phyloP scores from a whole-genome alignment of 2,329 filamentous ascomycete genomes.

The Alternaria longipes region DNA sequence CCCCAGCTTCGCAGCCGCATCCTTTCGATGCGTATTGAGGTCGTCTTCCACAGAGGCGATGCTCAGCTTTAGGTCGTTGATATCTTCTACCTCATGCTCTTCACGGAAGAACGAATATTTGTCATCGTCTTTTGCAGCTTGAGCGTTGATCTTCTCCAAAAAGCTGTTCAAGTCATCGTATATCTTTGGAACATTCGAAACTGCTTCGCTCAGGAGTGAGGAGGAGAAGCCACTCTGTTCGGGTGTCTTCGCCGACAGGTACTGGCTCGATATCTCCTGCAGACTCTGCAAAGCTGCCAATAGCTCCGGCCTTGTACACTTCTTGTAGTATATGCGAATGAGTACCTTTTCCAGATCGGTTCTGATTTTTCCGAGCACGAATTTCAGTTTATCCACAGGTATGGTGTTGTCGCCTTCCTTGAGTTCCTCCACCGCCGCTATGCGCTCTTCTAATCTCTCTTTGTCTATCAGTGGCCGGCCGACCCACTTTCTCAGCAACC shows the following conservation, averaged over 20 bases:
- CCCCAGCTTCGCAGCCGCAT: constrained; percentile 75
- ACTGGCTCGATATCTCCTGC: constrained; percentile 82
- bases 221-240: constrained; percentile 78
- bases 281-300: constrained; percentile 85
- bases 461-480: constrained; percentile 87
- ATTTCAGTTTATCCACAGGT: constrained; percentile 77
- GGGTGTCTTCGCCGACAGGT: constrained; percentile 70
- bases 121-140: constrained; percentile 85
- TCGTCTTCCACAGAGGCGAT: constrained; percentile 94
- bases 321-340: constrained; percentile 96
- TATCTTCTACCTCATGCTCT: constrained; percentile 85
- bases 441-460: constrained; percentile 76
- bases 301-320: constrained; percentile 89
- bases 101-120: constrained; percentile 95
- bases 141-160: constrained; percentile 84
- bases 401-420: constrained; percentile 71
- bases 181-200: constrained; percentile 80
- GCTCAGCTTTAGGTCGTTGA: constrained; percentile 87
- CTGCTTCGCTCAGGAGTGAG: constrained; percentile 71
- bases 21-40: constrained; percentile 76
- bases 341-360: constrained; percentile 91
- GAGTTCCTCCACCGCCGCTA: constrained; percentile 87
- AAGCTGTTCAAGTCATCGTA: constrained; percentile 75
- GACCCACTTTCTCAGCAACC: constrained; percentile 92
- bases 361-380: constrained; percentile 74